Evolutionary conservation across 805 yeast species (phyloP).

Genomic region (Wickerhamiella brachini): DNA sequence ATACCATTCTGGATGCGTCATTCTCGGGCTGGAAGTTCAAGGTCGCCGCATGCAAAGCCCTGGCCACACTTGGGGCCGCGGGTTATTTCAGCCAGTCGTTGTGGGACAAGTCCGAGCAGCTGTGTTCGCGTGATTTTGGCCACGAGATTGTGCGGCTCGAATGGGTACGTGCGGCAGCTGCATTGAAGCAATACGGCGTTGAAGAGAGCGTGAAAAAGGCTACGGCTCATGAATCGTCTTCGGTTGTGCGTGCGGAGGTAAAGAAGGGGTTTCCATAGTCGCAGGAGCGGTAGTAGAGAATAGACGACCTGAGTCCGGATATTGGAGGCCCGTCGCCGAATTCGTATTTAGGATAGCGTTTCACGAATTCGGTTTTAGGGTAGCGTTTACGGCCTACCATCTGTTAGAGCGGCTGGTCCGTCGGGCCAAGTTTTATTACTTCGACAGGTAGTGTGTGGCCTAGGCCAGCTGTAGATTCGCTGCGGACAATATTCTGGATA

Average conservation of each 20-base stretch:
- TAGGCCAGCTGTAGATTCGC: no score
- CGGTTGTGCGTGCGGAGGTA: slow-evolving; percentile 29
- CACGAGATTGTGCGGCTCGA: slow-evolving; percentile 47
- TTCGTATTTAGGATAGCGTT: no score
- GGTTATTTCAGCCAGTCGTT: slow-evolving; percentile 5
- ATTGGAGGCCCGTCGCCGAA: no score
- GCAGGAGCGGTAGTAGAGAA: no score
- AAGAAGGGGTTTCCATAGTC: background rate
- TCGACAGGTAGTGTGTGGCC: no score
- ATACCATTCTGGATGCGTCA: slow-evolving; percentile 21
- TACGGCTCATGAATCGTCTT: slow-evolving; percentile 29
- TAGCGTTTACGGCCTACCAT: no score
- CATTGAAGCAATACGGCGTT: slow-evolving; percentile 12
- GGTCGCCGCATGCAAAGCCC: slow-evolving; percentile 31
- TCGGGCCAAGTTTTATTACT: no score
- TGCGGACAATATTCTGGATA: no score
- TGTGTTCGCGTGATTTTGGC: slow-evolving; percentile 10
- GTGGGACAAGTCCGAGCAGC: slow-evolving; percentile 8
- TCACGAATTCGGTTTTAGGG: no score
- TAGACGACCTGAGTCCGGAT: no score
- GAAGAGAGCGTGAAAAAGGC: slow-evolving; percentile 13
- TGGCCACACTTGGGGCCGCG: slow-evolving; percentile 16
- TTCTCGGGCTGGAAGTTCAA: slow-evolving; percentile 51
- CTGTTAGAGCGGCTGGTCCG: no score
- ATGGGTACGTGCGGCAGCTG: slow-evolving; percentile 28